These are phyloP conservation scores for Chlamydomonas schloesseri DNA, from an alignment of 139 green algal genomes.

Conservation along the genomic window DNA sequence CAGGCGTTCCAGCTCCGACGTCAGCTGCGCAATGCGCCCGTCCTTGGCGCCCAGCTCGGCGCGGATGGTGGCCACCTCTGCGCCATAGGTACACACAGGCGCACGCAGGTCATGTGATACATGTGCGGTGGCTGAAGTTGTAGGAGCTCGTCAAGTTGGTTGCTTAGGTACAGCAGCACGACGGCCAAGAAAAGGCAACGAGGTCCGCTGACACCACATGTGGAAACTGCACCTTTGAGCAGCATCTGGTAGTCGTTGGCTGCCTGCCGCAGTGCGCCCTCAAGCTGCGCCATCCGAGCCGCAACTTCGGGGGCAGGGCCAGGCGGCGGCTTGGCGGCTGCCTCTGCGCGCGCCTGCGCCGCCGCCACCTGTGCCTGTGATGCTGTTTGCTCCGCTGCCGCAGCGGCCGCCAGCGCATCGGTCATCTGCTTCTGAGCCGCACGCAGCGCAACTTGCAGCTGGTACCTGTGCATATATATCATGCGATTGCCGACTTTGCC, in stretches of 20 bases:
- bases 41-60: constrained; percentile 24
- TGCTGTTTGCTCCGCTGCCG: neutral
- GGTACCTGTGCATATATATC: constrained; percentile 13
- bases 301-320: neutral
- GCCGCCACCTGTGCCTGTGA: neutral
- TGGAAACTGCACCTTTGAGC: constrained; percentile 49
- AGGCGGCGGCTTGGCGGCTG: neutral
- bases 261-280: constrained; percentile 52
- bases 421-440: constrained; percentile 52
- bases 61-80: constrained; percentile 40
- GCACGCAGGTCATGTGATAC: too few species aligned
- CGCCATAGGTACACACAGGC: too few species aligned
- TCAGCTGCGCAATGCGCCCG: constrained; percentile 10
- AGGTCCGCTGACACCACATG: too few species aligned
- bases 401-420: constrained; percentile 10
- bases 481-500: too few species aligned
- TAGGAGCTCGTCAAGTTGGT: too few species aligned
- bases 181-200: too few species aligned
- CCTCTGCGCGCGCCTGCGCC: too few species aligned
- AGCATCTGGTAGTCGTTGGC: constrained; percentile 54
- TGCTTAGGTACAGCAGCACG: too few species aligned
- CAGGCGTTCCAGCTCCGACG: neutral
- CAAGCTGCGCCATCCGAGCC: constrained; percentile 29
- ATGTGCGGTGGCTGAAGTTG: too few species aligned
- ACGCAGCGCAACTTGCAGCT: constrained; percentile 48